Conservation (phyloP, 2,329 filamentous ascomycete genomes). For the Sclerotinia nivalis region DNA sequence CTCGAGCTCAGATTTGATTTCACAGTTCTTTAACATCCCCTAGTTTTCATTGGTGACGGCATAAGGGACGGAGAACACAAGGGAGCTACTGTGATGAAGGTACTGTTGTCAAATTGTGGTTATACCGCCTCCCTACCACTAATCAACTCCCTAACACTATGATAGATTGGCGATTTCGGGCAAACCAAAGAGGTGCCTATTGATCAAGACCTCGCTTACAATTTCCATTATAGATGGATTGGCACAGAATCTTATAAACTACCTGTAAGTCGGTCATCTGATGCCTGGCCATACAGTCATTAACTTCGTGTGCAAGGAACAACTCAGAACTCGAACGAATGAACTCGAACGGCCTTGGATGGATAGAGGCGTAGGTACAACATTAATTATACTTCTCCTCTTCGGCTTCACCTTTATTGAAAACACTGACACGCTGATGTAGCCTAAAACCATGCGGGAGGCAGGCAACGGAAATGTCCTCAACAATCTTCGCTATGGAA, state of each 20-base stretch:
- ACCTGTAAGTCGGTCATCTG: background rate
- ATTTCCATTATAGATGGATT: background rate
- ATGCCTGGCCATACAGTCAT: background rate
- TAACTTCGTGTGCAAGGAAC: slow-evolving; percentile 4
- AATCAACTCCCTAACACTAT: background rate
- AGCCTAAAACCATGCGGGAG: background rate
- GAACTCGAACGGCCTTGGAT: slow-evolving; percentile 11
- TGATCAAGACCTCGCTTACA: background rate
- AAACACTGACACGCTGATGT: background rate
- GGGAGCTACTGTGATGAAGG: background rate
- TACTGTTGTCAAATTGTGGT: background rate
- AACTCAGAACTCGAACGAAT: background rate
- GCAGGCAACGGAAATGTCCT: slow-evolving; percentile 14
- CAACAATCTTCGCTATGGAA: slow-evolving; percentile 9
- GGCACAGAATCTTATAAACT: slow-evolving; percentile 4
- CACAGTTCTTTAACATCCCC: background rate
- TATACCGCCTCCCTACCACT: background rate
- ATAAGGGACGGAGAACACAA: slow-evolving; percentile 4
- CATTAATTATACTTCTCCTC: no score
- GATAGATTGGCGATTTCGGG: slow-evolving; percentile 16
- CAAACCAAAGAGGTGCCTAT: background rate
- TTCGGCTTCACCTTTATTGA: background rate
- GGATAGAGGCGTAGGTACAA: background rate
- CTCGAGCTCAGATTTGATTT: no score
- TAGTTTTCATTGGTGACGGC: background rate